Evolutionary conservation across 129 eudicot genomes (phyloP), one percentile per base, ranked within the genome.

Genomic region (Tagetes erecta): DNA sequence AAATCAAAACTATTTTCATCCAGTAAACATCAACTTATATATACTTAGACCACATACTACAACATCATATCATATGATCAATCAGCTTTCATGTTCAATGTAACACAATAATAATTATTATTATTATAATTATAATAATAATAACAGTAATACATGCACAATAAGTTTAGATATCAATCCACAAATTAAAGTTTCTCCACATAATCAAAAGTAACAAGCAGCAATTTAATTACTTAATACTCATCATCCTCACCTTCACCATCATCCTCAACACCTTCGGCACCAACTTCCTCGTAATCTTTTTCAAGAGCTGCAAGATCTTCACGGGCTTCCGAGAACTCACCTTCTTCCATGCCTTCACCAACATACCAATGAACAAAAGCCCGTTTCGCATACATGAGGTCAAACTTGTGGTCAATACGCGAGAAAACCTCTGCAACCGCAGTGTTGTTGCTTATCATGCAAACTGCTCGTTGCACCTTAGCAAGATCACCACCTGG

Each of bases 301-400:
- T 87, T 92, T 82, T 92, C 98, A 30, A 92, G 96, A 13, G 98
- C 98, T 55, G 98, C 98, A 53, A 89, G 84, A 79, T 92, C 98
- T 72, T 89, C 97, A 83, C 96, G 96, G 13, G 97, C 97, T 78
- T 93, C 98, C 34, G 96, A 87, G 76, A 93, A 93, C 81, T 93
- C 97, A 4, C 98, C 98, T 78, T 90, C 98, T 63, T 93, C 98
- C 98, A 93, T 93, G 39, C 97, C 98, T 60, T 93, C 97, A 53
- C 98, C 98, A 8, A 93, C 98, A 10, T 93, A 93, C 98, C 98
- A 93, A 80, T 93, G 98, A 60, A 93, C 98, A 74, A 92, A 92
- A 1, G 98, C 96, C 71, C 98, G 81, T 81, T 87, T 92, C 3
- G 95, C 80, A 12, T 89, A 92, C 98, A 92, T 92, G 58, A 92